Percentiles rank a stretch among this genome's conserved stretches.
Conservation (phyloP, 2,329 filamentous ascomycete genomes). For the Apiospora aurea region DNA sequence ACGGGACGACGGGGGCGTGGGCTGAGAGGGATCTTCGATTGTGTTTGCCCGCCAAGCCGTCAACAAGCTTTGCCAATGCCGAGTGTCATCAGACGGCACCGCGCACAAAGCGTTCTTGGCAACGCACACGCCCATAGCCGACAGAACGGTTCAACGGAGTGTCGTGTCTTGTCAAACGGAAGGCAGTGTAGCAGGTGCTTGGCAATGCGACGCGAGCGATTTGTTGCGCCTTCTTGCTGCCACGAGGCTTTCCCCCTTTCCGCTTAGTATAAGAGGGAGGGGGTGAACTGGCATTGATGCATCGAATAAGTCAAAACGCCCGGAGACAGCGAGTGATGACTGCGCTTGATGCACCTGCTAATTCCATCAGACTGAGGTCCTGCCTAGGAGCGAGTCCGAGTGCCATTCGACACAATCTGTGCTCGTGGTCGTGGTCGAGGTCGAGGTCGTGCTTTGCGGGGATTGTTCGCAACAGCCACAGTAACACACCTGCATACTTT, state of each 20-base stretch:
- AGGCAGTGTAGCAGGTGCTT: neutral
- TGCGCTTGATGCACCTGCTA: neutral
- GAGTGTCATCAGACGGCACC: conserved; percentile 19
- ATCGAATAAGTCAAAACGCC: neutral
- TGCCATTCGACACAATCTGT: neutral
- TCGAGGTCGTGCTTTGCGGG: neutral
- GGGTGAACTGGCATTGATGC: no score
- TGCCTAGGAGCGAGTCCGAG: neutral
- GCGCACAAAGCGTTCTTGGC: conserved; percentile 6
- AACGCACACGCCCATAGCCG: conserved; percentile 18
- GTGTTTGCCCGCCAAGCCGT: conserved; percentile 10
- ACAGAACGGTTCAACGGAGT: conserved; percentile 19
- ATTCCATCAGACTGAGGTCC: neutral
- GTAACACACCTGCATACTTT: neutral
- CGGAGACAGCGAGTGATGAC: neutral
- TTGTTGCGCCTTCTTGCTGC: neutral
- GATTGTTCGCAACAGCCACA: neutral
- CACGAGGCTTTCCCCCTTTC: neutral
- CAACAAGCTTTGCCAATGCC: conserved; percentile 20
- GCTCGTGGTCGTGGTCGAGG: neutral
- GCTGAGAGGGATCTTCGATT: conserved; percentile 1
- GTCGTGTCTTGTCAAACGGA: conserved; percentile 9
- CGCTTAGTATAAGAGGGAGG: no score
- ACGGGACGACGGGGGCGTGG: neutral
- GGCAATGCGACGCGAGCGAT: neutral